These are phyloP conservation scores for Pichia eremophila DNA, from an alignment of 805 yeast genomes.

Conservation along the genomic window DNA sequence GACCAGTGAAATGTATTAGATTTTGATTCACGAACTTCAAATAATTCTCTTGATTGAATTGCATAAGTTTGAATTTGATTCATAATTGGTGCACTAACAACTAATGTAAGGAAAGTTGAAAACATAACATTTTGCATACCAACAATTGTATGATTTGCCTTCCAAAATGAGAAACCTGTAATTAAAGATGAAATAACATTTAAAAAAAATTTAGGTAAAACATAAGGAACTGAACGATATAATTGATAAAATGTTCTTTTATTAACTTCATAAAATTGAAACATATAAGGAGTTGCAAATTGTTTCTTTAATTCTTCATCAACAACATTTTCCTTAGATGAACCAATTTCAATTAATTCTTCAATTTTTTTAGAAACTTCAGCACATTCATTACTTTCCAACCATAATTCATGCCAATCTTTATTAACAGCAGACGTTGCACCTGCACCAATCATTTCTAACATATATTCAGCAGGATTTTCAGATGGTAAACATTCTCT, in stretches of 20 bases:
- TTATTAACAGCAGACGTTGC: conserved; percentile 53
- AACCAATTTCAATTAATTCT: conserved; percentile 17
- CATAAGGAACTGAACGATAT: conserved; percentile 41
- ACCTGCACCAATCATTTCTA: conserved; percentile 72
- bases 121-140: conserved; percentile 56
- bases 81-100: conserved; percentile 47
- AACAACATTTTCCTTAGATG: conserved; percentile 4
- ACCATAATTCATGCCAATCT: conserved; percentile 64
- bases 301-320: conserved; percentile 12
- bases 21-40: conserved; percentile 60
- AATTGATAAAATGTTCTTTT: conserved; percentile 32
- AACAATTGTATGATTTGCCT: conserved; percentile 39
- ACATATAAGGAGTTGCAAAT: conserved; percentile 39
- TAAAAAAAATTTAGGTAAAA: conserved; percentile 37
- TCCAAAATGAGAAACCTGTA: conserved; percentile 52
- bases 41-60: conserved; percentile 48
- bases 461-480: conserved; percentile 71
- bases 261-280: conserved; percentile 28
- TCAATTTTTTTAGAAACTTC: conserved; percentile 24
- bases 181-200: conserved; percentile 33
- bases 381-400: conserved; percentile 21
- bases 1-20: conserved; percentile 73
- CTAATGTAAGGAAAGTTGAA: conserved; percentile 44
- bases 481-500: conserved; percentile 50
- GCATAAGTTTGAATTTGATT: conserved; percentile 60